phyloP scores from a whole-genome alignment of 768 basidiomycete genomes.

The Auricularia sp. region DNA sequence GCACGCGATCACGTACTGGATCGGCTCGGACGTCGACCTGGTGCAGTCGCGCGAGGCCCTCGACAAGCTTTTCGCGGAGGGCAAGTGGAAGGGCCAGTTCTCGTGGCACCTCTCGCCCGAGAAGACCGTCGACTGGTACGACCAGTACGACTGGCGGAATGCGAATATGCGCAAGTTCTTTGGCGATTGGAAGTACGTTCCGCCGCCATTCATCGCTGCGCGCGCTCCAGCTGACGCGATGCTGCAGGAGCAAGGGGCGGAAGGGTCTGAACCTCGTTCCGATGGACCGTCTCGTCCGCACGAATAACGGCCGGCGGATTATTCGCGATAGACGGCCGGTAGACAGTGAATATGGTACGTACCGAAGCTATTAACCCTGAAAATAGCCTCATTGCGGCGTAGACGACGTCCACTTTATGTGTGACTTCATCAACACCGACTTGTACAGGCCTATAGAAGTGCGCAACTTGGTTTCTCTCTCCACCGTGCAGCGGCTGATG shows the following conservation, averaged over 20 bases:
- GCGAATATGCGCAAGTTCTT: background rate
- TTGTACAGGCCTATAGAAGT: background rate
- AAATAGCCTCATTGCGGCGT: background rate
- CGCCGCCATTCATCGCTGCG: background rate
- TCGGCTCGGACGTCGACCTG: conserved; percentile 1
- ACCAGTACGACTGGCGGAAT: conserved; percentile 1
- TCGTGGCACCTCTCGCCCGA: background rate
- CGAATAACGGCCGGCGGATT: background rate
- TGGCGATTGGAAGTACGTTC: background rate
- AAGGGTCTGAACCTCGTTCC: background rate
- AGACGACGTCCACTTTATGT: conserved; percentile 1
- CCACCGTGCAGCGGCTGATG: background rate
- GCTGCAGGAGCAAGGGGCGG: background rate
- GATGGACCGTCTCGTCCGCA: background rate
- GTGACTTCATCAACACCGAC: background rate
- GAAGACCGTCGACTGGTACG: background rate
- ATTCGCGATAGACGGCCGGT: background rate
- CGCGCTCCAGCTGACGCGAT: background rate
- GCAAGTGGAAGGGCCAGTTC: background rate
- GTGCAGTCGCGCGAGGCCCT: background rate
- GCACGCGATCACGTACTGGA: conserved; percentile 1
- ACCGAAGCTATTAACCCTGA: background rate
- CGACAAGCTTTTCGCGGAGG: background rate
- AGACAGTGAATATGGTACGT: background rate
- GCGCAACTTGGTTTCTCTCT: background rate